Conservation (phyloP, 768 basidiomycete genomes). For the Clathrus columnatus region DNA sequence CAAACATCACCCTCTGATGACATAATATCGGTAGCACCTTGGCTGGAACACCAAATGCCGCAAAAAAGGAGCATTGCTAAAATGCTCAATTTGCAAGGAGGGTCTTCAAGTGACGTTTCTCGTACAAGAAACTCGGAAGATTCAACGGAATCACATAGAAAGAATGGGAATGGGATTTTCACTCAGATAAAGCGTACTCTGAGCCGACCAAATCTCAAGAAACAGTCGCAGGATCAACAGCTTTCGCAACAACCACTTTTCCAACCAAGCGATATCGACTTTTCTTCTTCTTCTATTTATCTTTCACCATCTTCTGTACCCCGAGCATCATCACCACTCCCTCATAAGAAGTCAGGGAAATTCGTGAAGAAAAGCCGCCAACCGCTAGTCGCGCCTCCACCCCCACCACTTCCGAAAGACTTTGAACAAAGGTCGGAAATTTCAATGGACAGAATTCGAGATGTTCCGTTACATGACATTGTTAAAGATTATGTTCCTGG, state of each 20-base stretch:
- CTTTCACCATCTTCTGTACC: constrained; percentile 2
- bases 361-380: background rate
- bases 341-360: constrained; percentile 1
- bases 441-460: constrained; percentile 75
- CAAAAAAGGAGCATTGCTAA: background rate
- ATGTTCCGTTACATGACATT: constrained; percentile 26
- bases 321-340: constrained; percentile 1
- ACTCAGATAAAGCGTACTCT: background rate
- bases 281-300: background rate
- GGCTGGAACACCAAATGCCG: background rate
- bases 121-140: constrained; percentile 1
- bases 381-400: constrained; percentile 22
- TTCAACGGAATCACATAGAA: background rate
- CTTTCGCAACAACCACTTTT: background rate
- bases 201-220: constrained; percentile 6
- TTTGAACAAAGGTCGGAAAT: constrained; percentile 23
- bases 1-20: background rate
- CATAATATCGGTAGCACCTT: constrained; percentile 2
- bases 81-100: background rate
- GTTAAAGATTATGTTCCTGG: constrained; percentile 21
- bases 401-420: constrained; percentile 1
- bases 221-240: background rate
- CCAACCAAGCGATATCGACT: background rate
- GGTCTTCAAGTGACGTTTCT: background rate
- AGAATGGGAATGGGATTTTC: background rate